Evolutionary conservation across 768 basidiomycete species (phyloP).

Genomic region (Cystofilobasidium capitatum): DNA sequence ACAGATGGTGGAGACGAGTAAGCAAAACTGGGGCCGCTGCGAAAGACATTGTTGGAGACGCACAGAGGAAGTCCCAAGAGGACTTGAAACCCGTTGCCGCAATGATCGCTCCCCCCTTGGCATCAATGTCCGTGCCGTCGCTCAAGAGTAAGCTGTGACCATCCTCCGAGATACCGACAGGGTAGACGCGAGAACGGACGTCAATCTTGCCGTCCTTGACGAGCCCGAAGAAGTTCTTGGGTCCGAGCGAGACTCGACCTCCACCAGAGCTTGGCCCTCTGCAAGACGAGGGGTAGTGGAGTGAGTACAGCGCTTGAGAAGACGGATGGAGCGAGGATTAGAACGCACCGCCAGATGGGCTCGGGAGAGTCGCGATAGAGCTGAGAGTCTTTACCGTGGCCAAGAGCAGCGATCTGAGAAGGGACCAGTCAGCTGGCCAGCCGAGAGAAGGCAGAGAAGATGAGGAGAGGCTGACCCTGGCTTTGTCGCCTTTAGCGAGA

Average conservation of each 20-base stretch:
- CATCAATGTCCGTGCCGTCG: background rate
- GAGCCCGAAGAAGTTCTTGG: no score
- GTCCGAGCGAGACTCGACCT: no score
- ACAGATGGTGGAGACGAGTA: background rate
- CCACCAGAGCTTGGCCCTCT: no score
- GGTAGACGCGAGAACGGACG: background rate
- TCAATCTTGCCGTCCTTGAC: no score
- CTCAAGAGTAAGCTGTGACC: background rate
- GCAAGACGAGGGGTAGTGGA: background rate
- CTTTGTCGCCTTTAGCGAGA: conserved; percentile 5
- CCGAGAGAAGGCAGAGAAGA: no score
- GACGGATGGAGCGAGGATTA: background rate
- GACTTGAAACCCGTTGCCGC: background rate
- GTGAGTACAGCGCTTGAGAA: background rate
- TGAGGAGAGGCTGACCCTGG: background rate
- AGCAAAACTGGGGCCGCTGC: background rate
- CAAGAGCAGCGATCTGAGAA: background rate
- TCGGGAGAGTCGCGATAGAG: background rate
- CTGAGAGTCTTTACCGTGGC: background rate
- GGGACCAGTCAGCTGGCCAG: background rate
- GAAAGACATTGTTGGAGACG: no score
- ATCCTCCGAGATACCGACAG: background rate
- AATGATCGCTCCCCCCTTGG: background rate
- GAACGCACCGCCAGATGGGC: background rate
- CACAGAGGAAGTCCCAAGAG: background rate